These are phyloP conservation scores for Venturia oleaginea DNA, from an alignment of 2,329 filamentous ascomycete genomes.

Conservation along the genomic window DNA sequence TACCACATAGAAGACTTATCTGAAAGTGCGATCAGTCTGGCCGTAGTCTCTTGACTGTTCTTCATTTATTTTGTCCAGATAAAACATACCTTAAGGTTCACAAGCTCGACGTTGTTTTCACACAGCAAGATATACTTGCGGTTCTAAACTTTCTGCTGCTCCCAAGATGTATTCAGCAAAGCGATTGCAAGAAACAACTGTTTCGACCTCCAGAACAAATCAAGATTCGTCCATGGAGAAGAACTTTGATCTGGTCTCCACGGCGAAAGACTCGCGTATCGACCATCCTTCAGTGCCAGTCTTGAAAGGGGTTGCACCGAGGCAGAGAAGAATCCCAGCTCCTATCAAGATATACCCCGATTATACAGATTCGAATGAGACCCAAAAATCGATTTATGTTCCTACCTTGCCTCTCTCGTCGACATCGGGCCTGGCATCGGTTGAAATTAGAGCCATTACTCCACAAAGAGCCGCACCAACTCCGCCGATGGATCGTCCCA, in stretches of 20 bases:
- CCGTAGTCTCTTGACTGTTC: background rate
- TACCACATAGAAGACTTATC: background rate
- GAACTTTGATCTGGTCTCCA: background rate
- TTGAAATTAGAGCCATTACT: background rate
- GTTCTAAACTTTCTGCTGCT: background rate
- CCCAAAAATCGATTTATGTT: background rate
- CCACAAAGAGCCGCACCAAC: slow-evolving; percentile 1
- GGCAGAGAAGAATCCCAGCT: background rate
- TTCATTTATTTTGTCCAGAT: background rate
- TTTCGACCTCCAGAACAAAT: background rate
- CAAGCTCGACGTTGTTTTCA: background rate
- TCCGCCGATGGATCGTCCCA: background rate
- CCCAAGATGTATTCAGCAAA: background rate
- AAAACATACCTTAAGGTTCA: background rate
- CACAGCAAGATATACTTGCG: background rate
- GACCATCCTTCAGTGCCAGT: background rate
- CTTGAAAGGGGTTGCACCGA: background rate
- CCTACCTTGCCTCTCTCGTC: background rate
- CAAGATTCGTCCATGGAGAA: background rate
- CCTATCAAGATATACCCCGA: slow-evolving; percentile 1
- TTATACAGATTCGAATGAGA: background rate
- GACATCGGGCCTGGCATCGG: background rate
- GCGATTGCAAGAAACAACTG: background rate
- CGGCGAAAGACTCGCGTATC: background rate
- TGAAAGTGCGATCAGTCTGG: background rate